A percentile compares a stretch with the other conserved stretches of the same genome.
phyloP scores from a whole-genome alignment of 2,329 filamentous ascomycete genomes.

The Cytospora piceicola region DNA sequence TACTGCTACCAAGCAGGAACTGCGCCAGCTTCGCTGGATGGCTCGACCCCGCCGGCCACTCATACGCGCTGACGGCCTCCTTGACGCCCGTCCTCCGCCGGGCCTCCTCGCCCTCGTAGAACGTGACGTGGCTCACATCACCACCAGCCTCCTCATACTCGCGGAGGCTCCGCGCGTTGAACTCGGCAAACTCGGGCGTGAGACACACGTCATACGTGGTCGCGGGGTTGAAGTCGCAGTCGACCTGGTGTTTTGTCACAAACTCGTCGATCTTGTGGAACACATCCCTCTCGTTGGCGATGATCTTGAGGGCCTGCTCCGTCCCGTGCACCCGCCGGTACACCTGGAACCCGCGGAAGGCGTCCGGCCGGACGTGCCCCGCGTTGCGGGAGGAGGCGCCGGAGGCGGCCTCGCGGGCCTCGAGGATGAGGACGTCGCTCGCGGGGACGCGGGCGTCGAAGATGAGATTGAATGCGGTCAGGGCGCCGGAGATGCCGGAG shows the following conservation, averaged over 20 bases:
- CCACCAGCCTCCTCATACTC: slow-evolving; percentile 48
- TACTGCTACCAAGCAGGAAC: slow-evolving; percentile 46
- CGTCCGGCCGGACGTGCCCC: slow-evolving; percentile 50
- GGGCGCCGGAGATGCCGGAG: slow-evolving; percentile 47
- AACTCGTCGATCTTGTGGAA: slow-evolving; percentile 45
- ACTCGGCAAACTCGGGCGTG: slow-evolving; percentile 49
- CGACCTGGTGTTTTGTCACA: slow-evolving; percentile 45
- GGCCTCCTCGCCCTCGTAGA: slow-evolving; percentile 46
- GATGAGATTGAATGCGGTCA: slow-evolving; percentile 47
- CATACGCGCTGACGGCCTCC: slow-evolving; percentile 49
- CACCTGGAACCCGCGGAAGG: slow-evolving; percentile 51
- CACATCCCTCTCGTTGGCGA: slow-evolving; percentile 48
- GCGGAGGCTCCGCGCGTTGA: slow-evolving; percentile 46
- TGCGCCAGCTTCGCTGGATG: slow-evolving; percentile 55
- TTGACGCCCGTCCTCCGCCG: slow-evolving; percentile 42
- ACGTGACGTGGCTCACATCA: slow-evolving; percentile 47
- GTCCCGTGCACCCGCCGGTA: slow-evolving; percentile 47
- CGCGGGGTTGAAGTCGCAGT: slow-evolving; percentile 51
- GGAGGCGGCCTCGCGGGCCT: slow-evolving; percentile 49
- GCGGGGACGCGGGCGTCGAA: slow-evolving; percentile 39
- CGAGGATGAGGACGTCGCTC: slow-evolving; percentile 45
- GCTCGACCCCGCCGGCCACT: slow-evolving; percentile 54
- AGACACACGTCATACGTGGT: slow-evolving; percentile 54
- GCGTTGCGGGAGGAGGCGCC: slow-evolving; percentile 50
- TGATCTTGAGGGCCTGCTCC: slow-evolving; percentile 50